Evolutionary conservation across 2,329 filamentous ascomycete genomes (phyloP), one percentile per base, ranked within the genome.

Genomic region (Alternaria sp.): DNA sequence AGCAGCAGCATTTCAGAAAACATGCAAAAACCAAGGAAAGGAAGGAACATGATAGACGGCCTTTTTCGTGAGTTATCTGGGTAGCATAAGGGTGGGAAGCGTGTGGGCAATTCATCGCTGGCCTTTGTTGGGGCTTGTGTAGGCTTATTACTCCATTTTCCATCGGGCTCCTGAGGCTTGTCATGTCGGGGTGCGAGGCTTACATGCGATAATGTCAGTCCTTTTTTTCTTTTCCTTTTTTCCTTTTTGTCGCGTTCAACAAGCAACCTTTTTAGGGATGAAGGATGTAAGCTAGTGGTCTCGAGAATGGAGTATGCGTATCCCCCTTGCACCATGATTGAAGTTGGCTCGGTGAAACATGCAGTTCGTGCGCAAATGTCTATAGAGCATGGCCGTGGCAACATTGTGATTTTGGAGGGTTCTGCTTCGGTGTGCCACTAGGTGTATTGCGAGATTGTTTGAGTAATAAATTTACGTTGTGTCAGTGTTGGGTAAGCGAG

Each of bases 121-220:
- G 59, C 40, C 57, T 56, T 44, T 44, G 27, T 41, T 51, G 43
- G 45, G 52, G 30, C 30, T 36, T 56, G 34, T 53, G 18, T 28
- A 40, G 54, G 49, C 54, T 43, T 38, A 34, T 45, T 28, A 30
- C 48, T 28, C 27, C 59, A 54, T 59, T 27, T 66, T 54, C 40
- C 40, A 43, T 43, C 60, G 63, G 64, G 60, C 62, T 43, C 64
- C n/a, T 49, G 53, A 57, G 48, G 53, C 55, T 64, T 61, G 60
- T 61, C 45, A 50, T 55, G 27, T 27, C 44, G 40, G 40, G 55
- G 58, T 52, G 56, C 41, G 54, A 62, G 63, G 59, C 58, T 59
- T 58, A 48, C 56, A 61, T 62, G 62, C 53, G 59, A 65, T 66
- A 66, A 68, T 68, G 70, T 70, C 69, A 68, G 69, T 72, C 69